A percentile compares a stretch with the other conserved stretches of the same genome.
phyloP scores from a whole-genome alignment of 305 asterid genomes.

The Ruellia speciosa region DNA sequence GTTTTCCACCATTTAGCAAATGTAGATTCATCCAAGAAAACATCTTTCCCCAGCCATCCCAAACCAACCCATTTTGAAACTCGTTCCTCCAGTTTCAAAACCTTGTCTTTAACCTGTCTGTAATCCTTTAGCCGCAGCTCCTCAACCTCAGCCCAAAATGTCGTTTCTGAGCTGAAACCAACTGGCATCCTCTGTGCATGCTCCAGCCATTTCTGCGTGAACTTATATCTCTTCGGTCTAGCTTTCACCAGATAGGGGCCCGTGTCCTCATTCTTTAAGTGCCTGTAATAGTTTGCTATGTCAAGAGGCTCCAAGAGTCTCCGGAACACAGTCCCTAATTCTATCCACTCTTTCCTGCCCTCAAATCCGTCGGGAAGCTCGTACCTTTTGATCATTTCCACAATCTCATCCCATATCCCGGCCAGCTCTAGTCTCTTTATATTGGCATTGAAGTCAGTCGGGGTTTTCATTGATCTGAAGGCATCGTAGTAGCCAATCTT shows the following conservation, averaged over 20 bases:
- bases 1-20: constrained; percentile 76
- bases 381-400: constrained; percentile 61
- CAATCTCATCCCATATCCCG: constrained; percentile 72
- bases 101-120: constrained; percentile 33
- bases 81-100: constrained; percentile 43
- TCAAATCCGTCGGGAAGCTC: constrained; percentile 89
- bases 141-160: constrained; percentile 93
- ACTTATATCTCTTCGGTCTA: constrained; percentile 64
- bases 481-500: constrained; percentile 71
- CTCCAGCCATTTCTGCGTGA: constrained; percentile 72
- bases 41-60: constrained; percentile 38
- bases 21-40: constrained; percentile 67
- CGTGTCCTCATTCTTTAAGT: constrained; percentile 62
- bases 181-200: constrained; percentile 41
- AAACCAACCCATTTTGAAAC: constrained; percentile 35
- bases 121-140: constrained; percentile 47
- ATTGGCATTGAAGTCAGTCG: constrained; percentile 52
- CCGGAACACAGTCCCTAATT: constrained; percentile 58
- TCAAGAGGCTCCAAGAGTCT: constrained; percentile 74
- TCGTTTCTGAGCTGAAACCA: constrained; percentile 46
- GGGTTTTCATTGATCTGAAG: constrained; percentile 55
- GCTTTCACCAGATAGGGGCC: constrained; percentile 74
- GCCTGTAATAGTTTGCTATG: constrained; percentile 80
- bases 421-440: constrained; percentile 59
- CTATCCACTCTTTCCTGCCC: constrained; percentile 64